Evolutionary conservation across 2,329 filamentous ascomycete genomes (phyloP).

Genomic region (Cordyceps militaris): DNA sequence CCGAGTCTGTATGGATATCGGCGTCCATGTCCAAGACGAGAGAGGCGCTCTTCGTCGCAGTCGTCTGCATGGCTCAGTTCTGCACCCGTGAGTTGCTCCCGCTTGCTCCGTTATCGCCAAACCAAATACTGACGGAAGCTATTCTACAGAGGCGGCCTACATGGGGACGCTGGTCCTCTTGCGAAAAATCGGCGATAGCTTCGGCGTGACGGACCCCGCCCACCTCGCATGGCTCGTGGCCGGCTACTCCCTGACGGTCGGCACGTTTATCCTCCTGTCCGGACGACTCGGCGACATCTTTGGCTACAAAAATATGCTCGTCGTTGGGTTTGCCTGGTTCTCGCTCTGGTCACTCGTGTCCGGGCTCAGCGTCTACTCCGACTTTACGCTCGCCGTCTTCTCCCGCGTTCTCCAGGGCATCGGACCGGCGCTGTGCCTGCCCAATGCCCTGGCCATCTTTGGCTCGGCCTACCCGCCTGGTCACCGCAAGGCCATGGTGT

Average conservation of each 20-base stretch:
- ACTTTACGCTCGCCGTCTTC: constrained; percentile 39
- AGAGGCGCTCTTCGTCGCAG: constrained; percentile 32
- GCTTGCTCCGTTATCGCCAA: constrained; percentile 7
- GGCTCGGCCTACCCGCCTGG: constrained; percentile 51
- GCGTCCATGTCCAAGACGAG: constrained; percentile 20
- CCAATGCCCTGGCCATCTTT: constrained; percentile 57
- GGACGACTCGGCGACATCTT: constrained; percentile 51
- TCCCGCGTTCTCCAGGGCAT: constrained; percentile 52
- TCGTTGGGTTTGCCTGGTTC: constrained; percentile 49
- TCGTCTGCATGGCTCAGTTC: constrained; percentile 40
- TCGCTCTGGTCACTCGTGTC: constrained; percentile 43
- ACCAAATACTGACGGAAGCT: background rate
- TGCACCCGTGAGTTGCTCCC: constrained; percentile 24
- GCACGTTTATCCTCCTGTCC: constrained; percentile 51
- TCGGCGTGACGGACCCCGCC: constrained; percentile 35
- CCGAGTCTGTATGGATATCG: constrained; percentile 17
- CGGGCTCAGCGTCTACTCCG: constrained; percentile 35
- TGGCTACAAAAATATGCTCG: constrained; percentile 48
- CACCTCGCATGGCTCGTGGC: constrained; percentile 51
- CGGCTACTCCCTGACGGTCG: constrained; percentile 48
- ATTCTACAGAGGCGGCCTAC: constrained; percentile 26
- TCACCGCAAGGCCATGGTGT: constrained; percentile 51
- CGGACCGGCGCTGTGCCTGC: constrained; percentile 55
- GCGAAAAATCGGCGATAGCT: constrained; percentile 39
- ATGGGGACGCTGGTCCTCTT: constrained; percentile 37